These are phyloP conservation scores for Volvariella surrecta DNA, from an alignment of 1,284 basidiomycete genomes.

Conservation along the genomic window DNA sequence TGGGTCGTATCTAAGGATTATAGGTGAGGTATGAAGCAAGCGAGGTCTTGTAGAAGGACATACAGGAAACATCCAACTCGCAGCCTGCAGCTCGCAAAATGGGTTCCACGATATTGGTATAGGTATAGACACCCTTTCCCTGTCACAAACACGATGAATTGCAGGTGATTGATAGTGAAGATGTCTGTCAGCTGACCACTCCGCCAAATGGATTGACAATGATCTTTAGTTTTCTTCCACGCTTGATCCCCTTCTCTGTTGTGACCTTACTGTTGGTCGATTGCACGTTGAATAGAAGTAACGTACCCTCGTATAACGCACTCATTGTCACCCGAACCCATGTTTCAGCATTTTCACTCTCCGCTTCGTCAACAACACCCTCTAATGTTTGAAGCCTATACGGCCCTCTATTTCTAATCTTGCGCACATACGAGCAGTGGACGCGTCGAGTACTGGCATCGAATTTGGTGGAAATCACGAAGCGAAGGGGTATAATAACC, in stretches of 20 bases:
- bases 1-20: constrained; percentile 58
- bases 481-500: constrained; percentile 20
- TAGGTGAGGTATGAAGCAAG: background rate
- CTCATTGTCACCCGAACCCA: constrained; percentile 55
- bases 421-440: background rate
- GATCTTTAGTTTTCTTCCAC: constrained; percentile 45
- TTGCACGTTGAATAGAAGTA: constrained; percentile 3
- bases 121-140: constrained; percentile 63
- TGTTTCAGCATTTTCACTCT: constrained; percentile 29
- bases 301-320: constrained; percentile 53
- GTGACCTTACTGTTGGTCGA: constrained; percentile 3
- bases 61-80: constrained; percentile 51
- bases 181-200: constrained; percentile 31
- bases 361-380: constrained; percentile 29
- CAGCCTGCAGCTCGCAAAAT: constrained; percentile 77
- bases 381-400: constrained; percentile 28
- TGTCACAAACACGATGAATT: constrained; percentile 22
- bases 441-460: constrained; percentile 19
- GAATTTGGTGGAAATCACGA: constrained; percentile 43
- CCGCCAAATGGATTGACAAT: constrained; percentile 90
- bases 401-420: constrained; percentile 23
- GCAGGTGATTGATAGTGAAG: constrained; percentile 1
- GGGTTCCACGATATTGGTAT: constrained; percentile 65
- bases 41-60: constrained; percentile 6
- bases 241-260: constrained; percentile 38